Base-by-base conservation (phyloP, 2,329 filamentous ascomycete genomes). In the Aureobasidium sp. region DNA sequence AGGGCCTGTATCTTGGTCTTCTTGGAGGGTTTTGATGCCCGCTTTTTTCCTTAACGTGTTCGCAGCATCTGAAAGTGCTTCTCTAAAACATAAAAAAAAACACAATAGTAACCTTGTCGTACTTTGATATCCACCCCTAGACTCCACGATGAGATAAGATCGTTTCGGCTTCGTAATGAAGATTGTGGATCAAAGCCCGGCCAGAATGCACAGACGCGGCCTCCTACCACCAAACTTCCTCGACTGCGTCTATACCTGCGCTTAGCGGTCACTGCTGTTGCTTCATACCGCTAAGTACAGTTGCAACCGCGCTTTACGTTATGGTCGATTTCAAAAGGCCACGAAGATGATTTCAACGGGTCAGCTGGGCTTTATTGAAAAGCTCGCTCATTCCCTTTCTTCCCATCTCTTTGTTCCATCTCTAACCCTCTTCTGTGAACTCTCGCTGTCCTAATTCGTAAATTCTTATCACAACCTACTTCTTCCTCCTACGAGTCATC, bases 211-310 rank as follows among this genome's bases (percentile, higher is more conserved):
- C 47, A 25, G 29, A 37, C 47, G 35, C n/a, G 37, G 51, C n/a
- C 38, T 43, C 15, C 23, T 29, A 42, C 35, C 35, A 55, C 31
- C 35, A 42, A 55, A 27, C 27, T 21, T 49, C 27, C 17, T 31
- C 35, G 61, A 21, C 27, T 19, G 21, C 43, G 61, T 38, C 35
- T 59, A 55, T 21, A 54, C 33, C 61, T 62, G 50, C 49, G 37
- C 54, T 62, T 62, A 62, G 50, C 40, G 57, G 46, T 42, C 33
- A 51, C 19, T 21, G 42, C 46, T 42, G 53, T 57, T 40, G 42
- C 46, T 50, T 35, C 21, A 29, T 49, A 51, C 54, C 59, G 38
- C 60, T 61, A 60, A 63, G 59, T 60, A 61, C 59, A 63, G 60
- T 55, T 63, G 33, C 43, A 60, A 40, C 47, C 59, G 46, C 27